A percentile compares a stretch with the other conserved stretches of the same genome.
phyloP scores from a whole-genome alignment of 2,329 filamentous ascomycete species.

The Xylaria hypoxylon region DNA sequence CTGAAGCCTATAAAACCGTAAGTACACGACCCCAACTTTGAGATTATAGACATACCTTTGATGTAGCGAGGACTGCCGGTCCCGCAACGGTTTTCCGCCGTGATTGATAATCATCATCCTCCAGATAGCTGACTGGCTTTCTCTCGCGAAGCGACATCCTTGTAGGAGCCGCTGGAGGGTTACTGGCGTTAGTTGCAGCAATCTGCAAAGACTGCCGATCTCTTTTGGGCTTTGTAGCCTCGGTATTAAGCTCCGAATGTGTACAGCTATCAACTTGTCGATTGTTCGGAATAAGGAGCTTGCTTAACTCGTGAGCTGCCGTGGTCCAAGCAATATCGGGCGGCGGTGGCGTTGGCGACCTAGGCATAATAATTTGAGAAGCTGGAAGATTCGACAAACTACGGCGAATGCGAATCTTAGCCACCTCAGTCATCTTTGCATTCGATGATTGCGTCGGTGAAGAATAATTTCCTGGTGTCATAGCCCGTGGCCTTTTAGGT shows the following conservation, averaged over 20 bases:
- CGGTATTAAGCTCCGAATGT: slow-evolving; percentile 80
- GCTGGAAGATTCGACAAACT: slow-evolving; percentile 68
- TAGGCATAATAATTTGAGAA: slow-evolving; percentile 51
- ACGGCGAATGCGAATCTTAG: slow-evolving; percentile 72
- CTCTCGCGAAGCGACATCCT: slow-evolving; percentile 81
- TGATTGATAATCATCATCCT: slow-evolving; percentile 62
- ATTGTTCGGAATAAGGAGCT: slow-evolving; percentile 80
- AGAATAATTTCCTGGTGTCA: slow-evolving; percentile 78
- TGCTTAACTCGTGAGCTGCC: slow-evolving; percentile 85
- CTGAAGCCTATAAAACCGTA: slow-evolving; percentile 48
- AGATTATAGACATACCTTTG: slow-evolving; percentile 54
- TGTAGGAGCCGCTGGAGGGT: slow-evolving; percentile 58
- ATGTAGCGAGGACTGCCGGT: slow-evolving; percentile 58
- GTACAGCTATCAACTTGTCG: slow-evolving; percentile 81
- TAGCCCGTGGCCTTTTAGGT: slow-evolving; percentile 65
- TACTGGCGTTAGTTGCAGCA: slow-evolving; percentile 50
- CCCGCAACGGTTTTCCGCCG: slow-evolving; percentile 73
- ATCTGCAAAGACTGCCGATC: slow-evolving; percentile 71
- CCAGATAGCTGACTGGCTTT: slow-evolving; percentile 67
- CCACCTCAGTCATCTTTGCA: slow-evolving; percentile 78
- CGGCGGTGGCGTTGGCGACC: slow-evolving; percentile 73
- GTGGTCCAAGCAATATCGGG: slow-evolving; percentile 88
- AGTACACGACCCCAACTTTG: slow-evolving; percentile 27
- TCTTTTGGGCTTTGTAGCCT: slow-evolving; percentile 70
- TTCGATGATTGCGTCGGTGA: slow-evolving; percentile 89